Evolutionary conservation across 2,329 filamentous ascomycete species (phyloP), one percentile per base, ranked within the genome.

Genomic region (Phoma sp.): DNA sequence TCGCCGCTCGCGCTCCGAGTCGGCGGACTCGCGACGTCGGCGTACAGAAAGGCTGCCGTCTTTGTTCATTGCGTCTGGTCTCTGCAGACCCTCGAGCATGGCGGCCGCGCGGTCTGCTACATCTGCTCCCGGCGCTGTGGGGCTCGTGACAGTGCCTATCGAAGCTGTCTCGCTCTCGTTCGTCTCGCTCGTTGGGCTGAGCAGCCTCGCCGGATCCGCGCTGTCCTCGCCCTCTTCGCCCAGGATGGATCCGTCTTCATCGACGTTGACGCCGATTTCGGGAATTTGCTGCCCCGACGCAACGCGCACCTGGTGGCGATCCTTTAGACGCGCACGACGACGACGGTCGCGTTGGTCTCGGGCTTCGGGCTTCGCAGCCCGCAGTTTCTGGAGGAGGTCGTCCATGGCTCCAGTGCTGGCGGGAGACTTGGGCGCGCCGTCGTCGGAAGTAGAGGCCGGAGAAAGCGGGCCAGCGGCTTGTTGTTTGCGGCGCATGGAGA

Each of bases 341-440:
- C 95, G 87, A 65, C 92, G 87, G 75, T 98, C 95, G 70, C 94
- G 86, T 75, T 96, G 90, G 74, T 97, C 93, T 74, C 91, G 84
- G 25, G 91, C 86, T 78, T 96, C 91, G 27, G 95, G 94, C 51
- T 93, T 94, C 1, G 95, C 95, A 51, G 92, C 93, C 54, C 95
- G 89, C 51, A 99, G 81, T 77, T 98, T 98, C 85, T 97, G 92
- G 43, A 99, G 85, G 22, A 99, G 81, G 36, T 90, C 91, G 78
- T 99, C 95, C 93, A 99, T 98, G 47, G 93, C 95, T 49, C 94
- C 95, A 6, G 91, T 92, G 51, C 86, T 88, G 22, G 91, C 89
- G 27, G 83, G 80, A 6, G 87, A 87, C 17, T 74, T 74, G 55
- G 72, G 71, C n/a, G 75, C 77, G n/a, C 80, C 79, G 13, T 72